Evolutionary conservation across 371 early-diverging fungal species (phyloP).

Genomic region (Saksenaea vasiformis): DNA sequence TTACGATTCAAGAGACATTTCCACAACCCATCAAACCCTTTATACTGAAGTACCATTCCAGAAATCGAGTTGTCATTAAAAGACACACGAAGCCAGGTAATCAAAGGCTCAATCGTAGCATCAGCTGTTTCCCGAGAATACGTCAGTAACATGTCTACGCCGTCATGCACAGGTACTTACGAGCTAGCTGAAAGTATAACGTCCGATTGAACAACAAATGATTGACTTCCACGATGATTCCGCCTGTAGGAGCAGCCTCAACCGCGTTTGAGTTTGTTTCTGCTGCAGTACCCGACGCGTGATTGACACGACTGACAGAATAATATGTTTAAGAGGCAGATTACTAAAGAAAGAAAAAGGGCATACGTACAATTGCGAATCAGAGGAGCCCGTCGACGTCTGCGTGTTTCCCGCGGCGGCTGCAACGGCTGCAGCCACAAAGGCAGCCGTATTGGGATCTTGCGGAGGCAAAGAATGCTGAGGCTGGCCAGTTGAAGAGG

Average conservation of each 20-base stretch:
- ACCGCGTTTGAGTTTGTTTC: not conserved
- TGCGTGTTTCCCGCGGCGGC: slow-evolving; percentile 16
- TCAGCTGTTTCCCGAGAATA: slow-evolving; percentile 30
- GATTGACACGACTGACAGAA: not conserved
- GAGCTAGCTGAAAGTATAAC: slow-evolving; percentile 47
- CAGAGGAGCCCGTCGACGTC: not conserved
- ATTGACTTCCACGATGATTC: slow-evolving; percentile 47
- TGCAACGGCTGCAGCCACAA: slow-evolving; percentile 24
- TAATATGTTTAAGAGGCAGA: not conserved
- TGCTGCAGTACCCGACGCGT: not conserved
- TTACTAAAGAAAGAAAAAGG: not conserved
- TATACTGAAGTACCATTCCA: slow-evolving; percentile 49
- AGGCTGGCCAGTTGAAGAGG: not conserved
- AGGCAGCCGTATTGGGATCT: slow-evolving; percentile 18
- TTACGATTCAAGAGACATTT: slow-evolving; percentile 32
- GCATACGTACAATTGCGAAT: not conserved
- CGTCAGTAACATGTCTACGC: not conserved
- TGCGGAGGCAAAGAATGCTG: not conserved
- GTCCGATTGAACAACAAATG: slow-evolving; percentile 47
- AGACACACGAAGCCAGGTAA: slow-evolving; percentile 47
- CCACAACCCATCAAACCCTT: slow-evolving; percentile 38
- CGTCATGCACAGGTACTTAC: slow-evolving; percentile 21
- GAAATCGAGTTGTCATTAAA: slow-evolving; percentile 48
- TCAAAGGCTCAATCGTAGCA: slow-evolving; percentile 53
- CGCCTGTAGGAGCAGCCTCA: slow-evolving; percentile 11